Evolutionary conservation across 2,329 filamentous ascomycete species (phyloP).

Genomic region (Trichoderma citrinoviride): DNA sequence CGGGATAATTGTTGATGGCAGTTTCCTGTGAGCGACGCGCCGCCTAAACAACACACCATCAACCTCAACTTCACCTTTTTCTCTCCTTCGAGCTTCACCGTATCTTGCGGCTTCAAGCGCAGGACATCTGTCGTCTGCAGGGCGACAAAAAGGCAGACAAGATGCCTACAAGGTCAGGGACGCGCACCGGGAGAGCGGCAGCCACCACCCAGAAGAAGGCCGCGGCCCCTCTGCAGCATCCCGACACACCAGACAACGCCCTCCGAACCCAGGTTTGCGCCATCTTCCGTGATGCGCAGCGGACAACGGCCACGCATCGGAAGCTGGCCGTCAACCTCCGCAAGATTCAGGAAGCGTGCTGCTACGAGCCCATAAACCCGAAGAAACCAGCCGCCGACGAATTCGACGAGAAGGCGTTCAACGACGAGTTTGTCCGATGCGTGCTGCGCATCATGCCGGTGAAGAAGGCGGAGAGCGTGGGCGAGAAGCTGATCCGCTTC

Average conservation of each 20-base stretch:
- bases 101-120: not conserved
- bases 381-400: conserved; percentile 58
- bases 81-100: not conserved
- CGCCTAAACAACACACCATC: conserved; percentile 22
- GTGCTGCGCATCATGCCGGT: conserved; percentile 78
- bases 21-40: conserved; percentile 4
- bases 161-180: conserved; percentile 52
- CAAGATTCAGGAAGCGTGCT: conserved; percentile 86
- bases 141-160: not conserved
- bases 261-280: conserved; percentile 71
- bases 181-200: conserved; percentile 47
- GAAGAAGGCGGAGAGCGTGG: conserved; percentile 87
- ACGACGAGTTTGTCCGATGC: conserved; percentile 78
- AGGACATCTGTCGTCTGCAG: not conserved
- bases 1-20: conserved; percentile 23
- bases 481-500: conserved; percentile 82
- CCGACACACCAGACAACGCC: conserved; percentile 67
- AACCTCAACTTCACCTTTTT: not conserved
- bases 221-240: conserved; percentile 66
- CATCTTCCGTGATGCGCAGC: conserved; percentile 79
- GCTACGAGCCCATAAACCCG: conserved; percentile 57
- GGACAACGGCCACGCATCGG: conserved; percentile 82
- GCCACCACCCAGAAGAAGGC: conserved; percentile 43
- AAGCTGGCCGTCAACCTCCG: conserved; percentile 85
- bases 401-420: conserved; percentile 84